Conservation (phyloP, 2,329 filamentous ascomycete genomes). For the Colletotrichum lindemuthianum region DNA sequence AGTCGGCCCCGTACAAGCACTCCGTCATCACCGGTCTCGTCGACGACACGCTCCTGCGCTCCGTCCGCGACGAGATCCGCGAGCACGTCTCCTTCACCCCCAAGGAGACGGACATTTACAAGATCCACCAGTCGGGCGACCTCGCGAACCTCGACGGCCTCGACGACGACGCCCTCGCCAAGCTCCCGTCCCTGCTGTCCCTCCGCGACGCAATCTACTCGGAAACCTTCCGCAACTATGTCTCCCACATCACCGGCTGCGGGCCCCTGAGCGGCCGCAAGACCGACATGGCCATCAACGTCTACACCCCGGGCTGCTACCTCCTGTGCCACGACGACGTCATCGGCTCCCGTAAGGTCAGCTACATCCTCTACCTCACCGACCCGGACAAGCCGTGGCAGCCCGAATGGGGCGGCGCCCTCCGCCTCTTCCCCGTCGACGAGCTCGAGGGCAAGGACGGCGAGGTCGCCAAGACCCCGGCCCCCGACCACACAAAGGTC, state of each 20-base stretch:
- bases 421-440: slow-evolving; percentile 83
- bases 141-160: slow-evolving; percentile 96
- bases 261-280: slow-evolving; percentile 91
- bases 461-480: slow-evolving; percentile 80
- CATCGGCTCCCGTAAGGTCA: slow-evolving; percentile 94
- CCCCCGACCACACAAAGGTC: slow-evolving; percentile 79
- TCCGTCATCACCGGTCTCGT: slow-evolving; percentile 87
- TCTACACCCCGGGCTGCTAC: slow-evolving; percentile 96
- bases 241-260: slow-evolving; percentile 85
- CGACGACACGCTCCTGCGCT: slow-evolving; percentile 81
- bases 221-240: slow-evolving; percentile 85
- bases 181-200: slow-evolving; percentile 87
- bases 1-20: slow-evolving; percentile 84
- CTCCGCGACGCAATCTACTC: slow-evolving; percentile 97
- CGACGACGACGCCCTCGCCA: slow-evolving; percentile 84
- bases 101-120: slow-evolving; percentile 99
- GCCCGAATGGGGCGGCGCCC: slow-evolving; percentile 89
- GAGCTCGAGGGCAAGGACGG: slow-evolving; percentile 74
- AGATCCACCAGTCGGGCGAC: slow-evolving; percentile 98
- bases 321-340: slow-evolving; percentile 98
- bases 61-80: slow-evolving; percentile 88
- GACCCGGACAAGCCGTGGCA: slow-evolving; percentile 93
- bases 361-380: slow-evolving; percentile 96
- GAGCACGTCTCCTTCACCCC: slow-evolving; percentile 94
- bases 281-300: slow-evolving; percentile 99